A percentile compares a stretch with the other conserved stretches of the same genome.
These are phyloP conservation scores for Chrysochromulina parva DNA, from an alignment of 78 protist species.

Conservation along the genomic window DNA sequence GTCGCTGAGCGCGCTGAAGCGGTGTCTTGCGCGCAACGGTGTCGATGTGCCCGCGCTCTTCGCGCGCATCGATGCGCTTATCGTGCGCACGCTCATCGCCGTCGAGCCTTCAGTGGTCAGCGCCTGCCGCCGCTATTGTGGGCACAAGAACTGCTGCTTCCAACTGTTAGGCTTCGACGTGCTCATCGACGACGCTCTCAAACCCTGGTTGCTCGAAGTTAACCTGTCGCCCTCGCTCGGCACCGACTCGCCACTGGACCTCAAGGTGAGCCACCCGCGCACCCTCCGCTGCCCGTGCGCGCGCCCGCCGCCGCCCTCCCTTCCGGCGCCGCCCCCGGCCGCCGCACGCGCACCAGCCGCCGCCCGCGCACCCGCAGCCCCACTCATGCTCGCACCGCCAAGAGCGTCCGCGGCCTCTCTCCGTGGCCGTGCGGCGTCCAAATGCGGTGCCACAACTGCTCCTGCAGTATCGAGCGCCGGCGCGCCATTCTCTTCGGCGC, in stretches of 20 bases:
- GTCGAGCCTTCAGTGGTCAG: slow-evolving; percentile 35
- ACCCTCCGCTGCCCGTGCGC: too few species aligned
- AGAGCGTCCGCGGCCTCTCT: too few species aligned
- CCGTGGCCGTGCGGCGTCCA: too few species aligned
- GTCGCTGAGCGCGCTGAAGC: slow-evolving; percentile 45
- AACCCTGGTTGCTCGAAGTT: slow-evolving; percentile 78
- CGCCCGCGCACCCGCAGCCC: too few species aligned
- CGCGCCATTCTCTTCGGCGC: too few species aligned
- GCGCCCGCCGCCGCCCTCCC: too few species aligned
- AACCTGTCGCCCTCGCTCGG: slow-evolving; percentile 70
- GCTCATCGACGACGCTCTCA: slow-evolving; percentile 61
- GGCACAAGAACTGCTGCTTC: slow-evolving; percentile 11
- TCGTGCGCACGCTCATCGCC: slow-evolving; percentile 54
- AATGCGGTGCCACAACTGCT: too few species aligned
- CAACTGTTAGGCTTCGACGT: slow-evolving; percentile 74
- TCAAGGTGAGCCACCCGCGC: background rate
- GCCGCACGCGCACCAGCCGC: too few species aligned
- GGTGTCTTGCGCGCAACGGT: background rate
- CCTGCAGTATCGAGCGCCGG: too few species aligned
- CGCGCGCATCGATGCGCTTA: slow-evolving; percentile 42
- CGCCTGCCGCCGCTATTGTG: background rate
- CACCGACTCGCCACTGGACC: slow-evolving; percentile 49
- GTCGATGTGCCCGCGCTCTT: background rate
- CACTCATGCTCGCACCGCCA: too few species aligned
- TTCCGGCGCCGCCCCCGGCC: too few species aligned